phyloP scores from a whole-genome alignment of 192 early-diverging fungal genomes.

The Umbelopsis vinacea region DNA sequence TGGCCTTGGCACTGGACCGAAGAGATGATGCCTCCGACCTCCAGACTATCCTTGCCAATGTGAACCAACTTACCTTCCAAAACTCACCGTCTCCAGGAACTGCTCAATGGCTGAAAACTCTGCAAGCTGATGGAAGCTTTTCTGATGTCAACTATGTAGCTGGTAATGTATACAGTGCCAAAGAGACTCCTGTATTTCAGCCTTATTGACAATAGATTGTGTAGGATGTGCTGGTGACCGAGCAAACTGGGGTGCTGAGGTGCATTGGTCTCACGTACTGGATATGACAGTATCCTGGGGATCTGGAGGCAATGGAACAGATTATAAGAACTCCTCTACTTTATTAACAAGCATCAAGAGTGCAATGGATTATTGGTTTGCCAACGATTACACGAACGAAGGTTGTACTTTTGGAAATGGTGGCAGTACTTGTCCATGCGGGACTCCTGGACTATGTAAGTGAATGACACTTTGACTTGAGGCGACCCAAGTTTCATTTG shows the following conservation, averaged over 20 bases:
- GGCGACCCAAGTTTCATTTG: not conserved
- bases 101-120: not conserved
- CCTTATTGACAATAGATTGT: not conserved
- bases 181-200: not conserved
- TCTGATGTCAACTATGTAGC: slow-evolving; percentile 22
- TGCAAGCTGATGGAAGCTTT: slow-evolving; percentile 4
- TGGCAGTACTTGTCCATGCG: slow-evolving; percentile 36
- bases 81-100: not conserved
- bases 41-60: not conserved
- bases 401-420: slow-evolving; percentile 26
- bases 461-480: not conserved
- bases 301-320: slow-evolving; percentile 4
- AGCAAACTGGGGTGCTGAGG: slow-evolving; percentile 7
- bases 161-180: not conserved
- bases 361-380: slow-evolving; percentile 34
- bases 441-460: slow-evolving; percentile 37
- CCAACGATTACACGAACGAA: slow-evolving; percentile 25
- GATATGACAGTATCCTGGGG: slow-evolving; percentile 18
- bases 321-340: slow-evolving; percentile 12
- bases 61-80: not conserved
- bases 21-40: not conserved
- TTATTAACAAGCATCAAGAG: slow-evolving; percentile 16
- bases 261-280: slow-evolving; percentile 10
- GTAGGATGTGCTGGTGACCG: not conserved
- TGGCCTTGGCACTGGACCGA: not conserved